Evolutionary conservation across 768 basidiomycete genomes (phyloP).

Genomic region (Gymnopilus dilepis): DNA sequence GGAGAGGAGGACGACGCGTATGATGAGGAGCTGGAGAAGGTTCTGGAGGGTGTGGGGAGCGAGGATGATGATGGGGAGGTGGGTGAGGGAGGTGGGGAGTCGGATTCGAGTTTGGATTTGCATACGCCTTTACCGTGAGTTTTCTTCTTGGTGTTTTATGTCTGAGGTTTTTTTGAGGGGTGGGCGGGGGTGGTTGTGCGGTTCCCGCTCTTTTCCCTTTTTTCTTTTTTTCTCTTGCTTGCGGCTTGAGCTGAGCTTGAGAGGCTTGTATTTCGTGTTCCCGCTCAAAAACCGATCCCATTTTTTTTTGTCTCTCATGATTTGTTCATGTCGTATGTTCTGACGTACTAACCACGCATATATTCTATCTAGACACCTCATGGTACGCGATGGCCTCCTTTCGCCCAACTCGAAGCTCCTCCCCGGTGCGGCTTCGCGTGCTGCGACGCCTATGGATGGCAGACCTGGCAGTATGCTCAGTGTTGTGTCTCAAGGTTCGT

Average conservation of each 20-base stretch:
- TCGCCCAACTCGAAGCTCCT: slow-evolving; percentile 70
- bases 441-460: slow-evolving; percentile 28
- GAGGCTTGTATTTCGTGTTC: neutral
- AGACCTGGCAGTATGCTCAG: slow-evolving; percentile 42
- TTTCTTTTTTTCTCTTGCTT: neutral
- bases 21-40: slow-evolving; percentile 23
- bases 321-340: neutral
- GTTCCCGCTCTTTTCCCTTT: neutral
- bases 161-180: neutral
- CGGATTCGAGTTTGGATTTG: slow-evolving; percentile 70
- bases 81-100: slow-evolving; percentile 46
- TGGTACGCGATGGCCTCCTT: slow-evolving; percentile 69
- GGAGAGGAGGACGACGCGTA: slow-evolving; percentile 14
- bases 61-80: slow-evolving; percentile 10
- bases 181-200: neutral
- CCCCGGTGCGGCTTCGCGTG: slow-evolving; percentile 35
- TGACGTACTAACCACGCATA: neutral
- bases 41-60: slow-evolving; percentile 25
- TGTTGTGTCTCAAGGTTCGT: slow-evolving; percentile 34
- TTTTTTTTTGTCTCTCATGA: neutral
- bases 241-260: too few species aligned
- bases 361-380: slow-evolving; percentile 51
- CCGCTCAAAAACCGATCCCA: neutral
- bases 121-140: slow-evolving; percentile 75
- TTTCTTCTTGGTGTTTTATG: slow-evolving; percentile 1